These are phyloP conservation scores for Fusarium cicatricum DNA, from an alignment of 2,329 filamentous ascomycete species.

Conservation along the genomic window DNA sequence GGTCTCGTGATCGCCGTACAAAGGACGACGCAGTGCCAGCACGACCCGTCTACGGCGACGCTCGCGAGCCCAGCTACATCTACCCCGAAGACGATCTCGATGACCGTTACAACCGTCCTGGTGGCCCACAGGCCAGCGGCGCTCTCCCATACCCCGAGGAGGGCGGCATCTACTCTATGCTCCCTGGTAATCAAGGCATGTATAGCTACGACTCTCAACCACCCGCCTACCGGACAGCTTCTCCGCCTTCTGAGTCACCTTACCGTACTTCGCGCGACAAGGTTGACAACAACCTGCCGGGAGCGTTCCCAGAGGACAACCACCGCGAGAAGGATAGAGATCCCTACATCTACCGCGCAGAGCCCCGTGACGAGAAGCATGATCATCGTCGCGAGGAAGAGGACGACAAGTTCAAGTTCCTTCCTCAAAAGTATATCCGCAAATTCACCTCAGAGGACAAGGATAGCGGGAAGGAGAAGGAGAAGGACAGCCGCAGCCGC, in stretches of 20 bases:
- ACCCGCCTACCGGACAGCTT: constrained; percentile 46
- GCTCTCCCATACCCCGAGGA: constrained; percentile 52
- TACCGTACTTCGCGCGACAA: constrained; percentile 49
- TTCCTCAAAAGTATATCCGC: constrained; percentile 59
- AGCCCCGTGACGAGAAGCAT: constrained; percentile 16
- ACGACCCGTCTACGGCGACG: constrained; percentile 48
- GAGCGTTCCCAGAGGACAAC: constrained; percentile 47
- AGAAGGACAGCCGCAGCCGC: constrained; percentile 42
- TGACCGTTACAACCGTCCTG: constrained; percentile 45
- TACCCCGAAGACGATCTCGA: constrained; percentile 55
- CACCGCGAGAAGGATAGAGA: constrained; percentile 41
- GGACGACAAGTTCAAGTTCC: constrained; percentile 53
- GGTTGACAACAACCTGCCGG: constrained; percentile 44
- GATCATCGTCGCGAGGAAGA: constrained; percentile 29
- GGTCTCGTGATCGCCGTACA: constrained; percentile 50
- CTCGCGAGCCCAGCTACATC: constrained; percentile 53
- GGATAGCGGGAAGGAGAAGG: constrained; percentile 42
- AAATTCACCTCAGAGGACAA: constrained; percentile 42
- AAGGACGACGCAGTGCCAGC: constrained; percentile 44
- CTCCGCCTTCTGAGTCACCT: constrained; percentile 47
- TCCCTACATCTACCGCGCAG: constrained; percentile 25
- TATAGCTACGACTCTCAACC: constrained; percentile 53
- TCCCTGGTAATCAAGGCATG: constrained; percentile 47
- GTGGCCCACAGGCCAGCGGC: constrained; percentile 46
- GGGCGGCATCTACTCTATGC: constrained; percentile 48